phyloP scores from a whole-genome alignment of 106 monocot species.

The Dendrobium officinale region DNA sequence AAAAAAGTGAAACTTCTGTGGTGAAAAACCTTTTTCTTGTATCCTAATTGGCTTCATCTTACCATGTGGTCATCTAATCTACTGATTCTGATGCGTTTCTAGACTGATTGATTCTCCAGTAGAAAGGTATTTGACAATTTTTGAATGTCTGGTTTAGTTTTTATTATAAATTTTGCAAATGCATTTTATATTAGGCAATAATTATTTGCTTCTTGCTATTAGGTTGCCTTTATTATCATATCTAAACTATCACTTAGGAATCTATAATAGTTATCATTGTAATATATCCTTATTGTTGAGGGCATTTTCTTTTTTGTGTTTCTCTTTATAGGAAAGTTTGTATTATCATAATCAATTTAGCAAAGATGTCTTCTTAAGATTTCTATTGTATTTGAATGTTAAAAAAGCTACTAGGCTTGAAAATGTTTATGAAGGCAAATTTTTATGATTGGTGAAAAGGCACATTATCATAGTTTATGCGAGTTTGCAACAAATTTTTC shows the following conservation, averaged over 20 bases:
- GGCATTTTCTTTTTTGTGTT: no score
- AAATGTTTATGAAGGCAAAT: background rate
- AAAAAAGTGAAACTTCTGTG: slow-evolving; percentile 2
- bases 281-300: no score
- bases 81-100: background rate
- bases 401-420: background rate
- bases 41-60: background rate
- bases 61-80: background rate
- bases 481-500: background rate
- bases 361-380: background rate
- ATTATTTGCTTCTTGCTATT: background rate
- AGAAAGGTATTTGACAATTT: background rate
- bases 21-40: background rate
- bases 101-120: background rate
- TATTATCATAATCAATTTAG: background rate
- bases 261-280: no score
- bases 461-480: background rate
- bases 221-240: no score
- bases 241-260: no score
- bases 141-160: background rate
- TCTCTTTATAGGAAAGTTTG: no score
- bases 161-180: background rate
- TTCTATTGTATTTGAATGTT: no score
- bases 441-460: background rate
- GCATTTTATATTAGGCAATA: background rate